Evolutionary conservation across 345 rosid genomes (phyloP).

Genomic region (Citrus cavaleriei): DNA sequence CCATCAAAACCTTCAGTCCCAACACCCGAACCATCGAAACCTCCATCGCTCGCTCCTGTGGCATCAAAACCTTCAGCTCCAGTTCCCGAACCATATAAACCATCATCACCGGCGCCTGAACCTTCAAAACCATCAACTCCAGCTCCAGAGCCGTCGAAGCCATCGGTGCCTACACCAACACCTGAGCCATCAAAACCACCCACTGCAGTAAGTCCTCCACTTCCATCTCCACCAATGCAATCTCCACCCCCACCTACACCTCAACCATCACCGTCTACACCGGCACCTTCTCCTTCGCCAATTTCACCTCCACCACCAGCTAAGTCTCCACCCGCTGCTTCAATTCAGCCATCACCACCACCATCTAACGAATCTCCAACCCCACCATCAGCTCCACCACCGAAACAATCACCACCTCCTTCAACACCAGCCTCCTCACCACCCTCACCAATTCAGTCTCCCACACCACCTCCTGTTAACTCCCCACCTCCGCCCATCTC

Average conservation of each 20-base stretch:
- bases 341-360: background rate
- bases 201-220: background rate
- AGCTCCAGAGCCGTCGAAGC: background rate
- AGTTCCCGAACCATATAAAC: background rate
- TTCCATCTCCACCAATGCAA: slow-evolving; percentile 12
- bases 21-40: no score
- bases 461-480: slow-evolving; percentile 22
- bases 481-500: slow-evolving; percentile 22
- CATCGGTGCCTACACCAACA: background rate
- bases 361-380: background rate
- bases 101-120: background rate
- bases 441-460: slow-evolving; percentile 13
- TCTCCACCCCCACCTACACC: slow-evolving; percentile 11
- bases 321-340: background rate
- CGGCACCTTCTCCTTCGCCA: background rate
- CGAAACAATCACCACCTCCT: background rate
- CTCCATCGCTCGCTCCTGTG: background rate
- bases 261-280: background rate
- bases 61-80: background rate
- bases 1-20: background rate
- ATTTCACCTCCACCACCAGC: background rate
- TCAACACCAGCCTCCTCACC: background rate
- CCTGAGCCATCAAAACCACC: background rate
- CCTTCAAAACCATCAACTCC: background rate
- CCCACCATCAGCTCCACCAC: background rate